A percentile compares a stretch with the other conserved stretches of the same genome.
These are phyloP conservation scores for Aspergillus persii DNA, from an alignment of 2,329 filamentous ascomycete genomes.

Conservation along the genomic window DNA sequence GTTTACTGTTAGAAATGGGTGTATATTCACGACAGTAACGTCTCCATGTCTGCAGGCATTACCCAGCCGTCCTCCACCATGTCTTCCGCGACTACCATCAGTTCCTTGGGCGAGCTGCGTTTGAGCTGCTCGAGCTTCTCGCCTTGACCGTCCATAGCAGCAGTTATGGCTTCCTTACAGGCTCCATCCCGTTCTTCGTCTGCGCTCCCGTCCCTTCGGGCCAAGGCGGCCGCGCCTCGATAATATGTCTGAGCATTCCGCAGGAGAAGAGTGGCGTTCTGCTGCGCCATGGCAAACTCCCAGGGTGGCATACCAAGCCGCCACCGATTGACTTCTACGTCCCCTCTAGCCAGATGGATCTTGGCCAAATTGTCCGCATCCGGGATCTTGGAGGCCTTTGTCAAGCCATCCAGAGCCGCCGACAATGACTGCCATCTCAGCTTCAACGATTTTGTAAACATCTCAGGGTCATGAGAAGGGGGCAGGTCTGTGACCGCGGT, in stretches of 20 bases:
- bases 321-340: slow-evolving; percentile 55
- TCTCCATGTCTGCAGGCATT: slow-evolving; percentile 32
- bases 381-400: slow-evolving; percentile 52
- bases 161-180: slow-evolving; percentile 50
- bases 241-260: slow-evolving; percentile 60
- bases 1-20: neutral
- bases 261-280: slow-evolving; percentile 48
- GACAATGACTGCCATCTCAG: slow-evolving; percentile 55
- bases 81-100: slow-evolving; percentile 47
- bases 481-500: slow-evolving; percentile 43
- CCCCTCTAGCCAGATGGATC: slow-evolving; percentile 55
- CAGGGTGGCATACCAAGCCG: slow-evolving; percentile 49
- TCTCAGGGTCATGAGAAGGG: slow-evolving; percentile 26
- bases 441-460: slow-evolving; percentile 28
- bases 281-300: slow-evolving; percentile 41
- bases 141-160: slow-evolving; percentile 44
- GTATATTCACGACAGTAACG: slow-evolving; percentile 28
- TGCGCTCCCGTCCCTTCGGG: slow-evolving; percentile 39
- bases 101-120: slow-evolving; percentile 33
- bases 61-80: slow-evolving; percentile 55
- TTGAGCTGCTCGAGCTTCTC: slow-evolving; percentile 40
- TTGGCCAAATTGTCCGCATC: slow-evolving; percentile 50
- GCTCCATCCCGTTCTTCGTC: slow-evolving; percentile 46
- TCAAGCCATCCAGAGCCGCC: slow-evolving; percentile 50
- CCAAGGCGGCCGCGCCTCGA: slow-evolving; percentile 49